phyloP scores from a whole-genome alignment of 768 basidiomycete species.

The Trametes villosa region DNA sequence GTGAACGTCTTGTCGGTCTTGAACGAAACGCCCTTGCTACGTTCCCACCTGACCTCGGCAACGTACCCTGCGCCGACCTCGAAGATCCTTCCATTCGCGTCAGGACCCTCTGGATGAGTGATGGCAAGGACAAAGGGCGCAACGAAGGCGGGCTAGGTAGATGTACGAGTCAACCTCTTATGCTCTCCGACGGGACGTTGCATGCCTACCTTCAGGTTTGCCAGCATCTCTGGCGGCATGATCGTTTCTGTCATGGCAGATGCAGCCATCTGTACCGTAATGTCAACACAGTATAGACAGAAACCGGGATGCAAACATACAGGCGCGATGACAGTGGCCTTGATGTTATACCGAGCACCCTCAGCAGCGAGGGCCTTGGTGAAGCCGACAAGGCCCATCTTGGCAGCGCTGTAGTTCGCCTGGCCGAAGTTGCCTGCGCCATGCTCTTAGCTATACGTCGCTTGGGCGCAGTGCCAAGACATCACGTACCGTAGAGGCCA shows the following conservation, averaged over 20 bases:
- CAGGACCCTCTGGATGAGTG: constrained; percentile 81
- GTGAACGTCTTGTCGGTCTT: constrained; percentile 90
- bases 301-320: constrained; percentile 48
- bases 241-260: constrained; percentile 95
- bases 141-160: constrained; percentile 80
- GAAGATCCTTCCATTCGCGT: constrained; percentile 81
- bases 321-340: constrained; percentile 86
- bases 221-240: constrained; percentile 93
- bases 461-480: not conserved
- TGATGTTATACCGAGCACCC: constrained; percentile 91
- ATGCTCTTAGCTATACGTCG: not conserved
- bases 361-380: constrained; percentile 92
- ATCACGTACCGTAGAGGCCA: constrained; percentile 78
- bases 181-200: not conserved
- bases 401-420: constrained; percentile 96
- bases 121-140: constrained; percentile 91
- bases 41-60: constrained; percentile 92
- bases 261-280: constrained; percentile 74
- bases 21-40: constrained; percentile 85
- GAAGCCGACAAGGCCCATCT: constrained; percentile 94
- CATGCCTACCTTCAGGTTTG: constrained; percentile 68
- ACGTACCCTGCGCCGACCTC: constrained; percentile 94
- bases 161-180: constrained; percentile 15
- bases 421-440: constrained; percentile 89
- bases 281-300: not conserved